phyloP scores from a whole-genome alignment of 2,329 filamentous ascomycete species.

The Aspergillus vadensis region DNA sequence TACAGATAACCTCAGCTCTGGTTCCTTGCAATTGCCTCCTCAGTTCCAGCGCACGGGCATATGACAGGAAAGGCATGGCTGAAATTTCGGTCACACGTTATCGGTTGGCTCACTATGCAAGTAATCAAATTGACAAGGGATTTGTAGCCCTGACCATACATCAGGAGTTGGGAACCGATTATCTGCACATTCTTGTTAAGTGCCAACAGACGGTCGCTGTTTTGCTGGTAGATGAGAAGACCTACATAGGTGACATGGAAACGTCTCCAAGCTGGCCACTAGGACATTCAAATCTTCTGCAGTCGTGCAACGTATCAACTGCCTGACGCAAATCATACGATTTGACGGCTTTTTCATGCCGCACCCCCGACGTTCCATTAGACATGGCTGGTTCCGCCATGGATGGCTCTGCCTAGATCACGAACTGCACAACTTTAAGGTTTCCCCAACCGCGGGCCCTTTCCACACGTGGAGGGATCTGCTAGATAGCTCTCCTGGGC shows the following conservation, averaged over 20 bases:
- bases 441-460: not conserved
- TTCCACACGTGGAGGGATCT: too few species aligned
- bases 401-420: not conserved
- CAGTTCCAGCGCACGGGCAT: constrained; percentile 10
- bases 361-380: not conserved
- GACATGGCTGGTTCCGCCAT: not conserved
- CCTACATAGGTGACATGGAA: not conserved
- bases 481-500: too few species aligned
- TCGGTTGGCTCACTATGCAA: not conserved
- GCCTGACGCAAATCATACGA: not conserved
- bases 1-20: constrained; percentile 13
- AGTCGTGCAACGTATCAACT: not conserved
- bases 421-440: not conserved
- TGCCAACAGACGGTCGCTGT: too few species aligned
- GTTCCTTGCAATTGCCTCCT: constrained; percentile 14
- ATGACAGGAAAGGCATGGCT: constrained; percentile 15
- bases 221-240: not conserved
- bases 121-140: not conserved
- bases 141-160: not conserved
- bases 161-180: not conserved
- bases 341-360: not conserved
- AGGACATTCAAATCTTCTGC: not conserved
- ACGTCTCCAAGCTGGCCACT: not conserved
- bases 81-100: not conserved
- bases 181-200: not conserved